These are phyloP conservation scores for Paramecium biaurelia DNA, from an alignment of 73 alveolate genomes.

Conservation along the genomic window DNA sequence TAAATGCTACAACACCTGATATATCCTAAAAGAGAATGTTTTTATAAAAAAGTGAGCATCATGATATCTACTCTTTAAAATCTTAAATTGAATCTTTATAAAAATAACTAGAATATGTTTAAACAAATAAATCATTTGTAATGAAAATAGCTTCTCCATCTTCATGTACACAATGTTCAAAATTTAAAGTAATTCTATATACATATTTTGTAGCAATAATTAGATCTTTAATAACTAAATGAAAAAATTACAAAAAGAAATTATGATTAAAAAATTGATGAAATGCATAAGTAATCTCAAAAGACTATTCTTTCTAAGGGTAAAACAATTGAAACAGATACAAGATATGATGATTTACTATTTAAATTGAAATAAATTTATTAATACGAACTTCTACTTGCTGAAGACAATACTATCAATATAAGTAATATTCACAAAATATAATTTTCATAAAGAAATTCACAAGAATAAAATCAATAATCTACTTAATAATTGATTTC, in stretches of 20 bases:
- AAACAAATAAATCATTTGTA: slow-evolving; percentile 36
- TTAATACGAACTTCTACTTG: neutral
- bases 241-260: neutral
- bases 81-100: neutral
- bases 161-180: neutral
- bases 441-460: neutral
- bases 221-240: neutral
- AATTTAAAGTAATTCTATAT: neutral
- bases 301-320: neutral
- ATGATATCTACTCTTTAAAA: neutral
- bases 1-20: neutral
- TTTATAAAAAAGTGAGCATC: neutral
- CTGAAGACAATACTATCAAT: neutral
- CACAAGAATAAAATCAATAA: neutral
- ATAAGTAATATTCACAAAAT: neutral
- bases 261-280: slow-evolving; percentile 18
- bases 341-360: neutral
- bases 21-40: neutral
- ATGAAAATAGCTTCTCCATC: slow-evolving; percentile 3
- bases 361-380: neutral
- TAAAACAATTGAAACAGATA: neutral
- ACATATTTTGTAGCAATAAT: neutral
- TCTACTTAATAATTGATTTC: neutral
- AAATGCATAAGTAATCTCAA: neutral
- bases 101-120: slow-evolving; percentile 4